Base-by-base conservation (phyloP, 257 asterid genomes). In the Solanum bulbocastanum region DNA sequence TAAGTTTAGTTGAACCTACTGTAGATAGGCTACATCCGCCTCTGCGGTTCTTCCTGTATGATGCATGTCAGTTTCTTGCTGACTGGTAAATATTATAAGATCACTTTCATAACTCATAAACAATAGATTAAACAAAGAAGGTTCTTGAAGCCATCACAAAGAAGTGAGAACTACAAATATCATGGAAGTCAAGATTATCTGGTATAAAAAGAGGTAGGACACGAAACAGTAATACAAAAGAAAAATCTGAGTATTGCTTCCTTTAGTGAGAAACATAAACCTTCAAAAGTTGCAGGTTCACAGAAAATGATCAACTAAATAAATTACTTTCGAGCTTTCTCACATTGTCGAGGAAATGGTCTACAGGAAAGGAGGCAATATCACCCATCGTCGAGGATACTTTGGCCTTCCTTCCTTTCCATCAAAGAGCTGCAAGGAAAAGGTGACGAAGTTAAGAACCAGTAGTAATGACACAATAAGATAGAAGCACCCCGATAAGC, bases 371-470 rank as follows among this genome's bases (percentile, higher is more conserved):
- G 99, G 99, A 39, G 99, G 99, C 86, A 97, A 91, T 87, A 97
- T 95, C 87, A 97, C 97, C 99, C 99, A 97, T 90, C 99, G 92
- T 16, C 98, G 91, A 42, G 99, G 99, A 85, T 97, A 97, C 89
- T 89, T 97, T 5, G 96, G 97, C 32, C 91, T 91, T 88, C 99
- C 99, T 13, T 97, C 99, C 91, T 94, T 96, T 84, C 99, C 99
- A 85, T 96, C 99, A 87, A 97, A 97, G 83, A 97, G 92, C 99
- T 97, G 97, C 92, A 87, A 86, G 62, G 14, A 37, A 85, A 66
- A 18, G 35, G 35, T 27, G 86, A 69, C 86, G 89, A 87, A 35
- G 37, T 66, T 86, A 87, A 89, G 88, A 39, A 87, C 84, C 90
- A 88, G 36, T 83, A 74, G 14, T 32, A 37, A 49, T 36, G 52